phyloP scores from a whole-genome alignment of 2,329 filamentous ascomycete species.

The Malbranchea zuffiana region DNA sequence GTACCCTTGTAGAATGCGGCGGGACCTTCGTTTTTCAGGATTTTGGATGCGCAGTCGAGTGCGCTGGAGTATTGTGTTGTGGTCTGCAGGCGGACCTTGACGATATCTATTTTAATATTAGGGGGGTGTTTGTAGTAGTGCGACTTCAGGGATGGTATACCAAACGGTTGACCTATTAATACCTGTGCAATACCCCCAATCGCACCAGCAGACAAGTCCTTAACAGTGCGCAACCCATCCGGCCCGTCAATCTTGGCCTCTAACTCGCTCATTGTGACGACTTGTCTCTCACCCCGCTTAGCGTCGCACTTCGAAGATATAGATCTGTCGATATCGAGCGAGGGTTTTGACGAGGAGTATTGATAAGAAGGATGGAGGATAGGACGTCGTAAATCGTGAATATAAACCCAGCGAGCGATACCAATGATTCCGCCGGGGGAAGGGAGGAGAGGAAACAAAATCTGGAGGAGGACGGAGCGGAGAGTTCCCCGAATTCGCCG shows the following conservation, averaged over 20 bases:
- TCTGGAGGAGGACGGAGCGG: neutral
- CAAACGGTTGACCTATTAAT: constrained; percentile 61
- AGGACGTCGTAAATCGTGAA: neutral
- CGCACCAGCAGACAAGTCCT: constrained; percentile 85
- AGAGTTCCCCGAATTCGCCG: neutral
- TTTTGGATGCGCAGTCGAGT: constrained; percentile 66
- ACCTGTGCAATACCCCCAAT: constrained; percentile 90
- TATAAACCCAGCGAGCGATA: no score
- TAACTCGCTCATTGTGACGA: constrained; percentile 20
- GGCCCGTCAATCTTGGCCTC: constrained; percentile 22
- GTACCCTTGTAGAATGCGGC: constrained; percentile 98
- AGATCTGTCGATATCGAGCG: neutral
- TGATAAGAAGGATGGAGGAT: neutral
- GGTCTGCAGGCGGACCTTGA: constrained; percentile 95
- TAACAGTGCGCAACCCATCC: constrained; percentile 52
- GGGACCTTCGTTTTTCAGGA: constrained; percentile 78
- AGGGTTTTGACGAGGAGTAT: no score
- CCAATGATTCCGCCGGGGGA: no score
- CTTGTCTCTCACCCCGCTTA: constrained; percentile 9
- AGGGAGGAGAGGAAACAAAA: neutral
- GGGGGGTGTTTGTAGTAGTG: neutral
- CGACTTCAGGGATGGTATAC: constrained; percentile 31
- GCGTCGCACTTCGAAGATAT: neutral
- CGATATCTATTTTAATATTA: constrained; percentile 53
- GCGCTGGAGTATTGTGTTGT: constrained; percentile 70